phyloP scores from a whole-genome alignment of 2,329 filamentous ascomycete genomes.

The Trichoderma arundinaceum region DNA sequence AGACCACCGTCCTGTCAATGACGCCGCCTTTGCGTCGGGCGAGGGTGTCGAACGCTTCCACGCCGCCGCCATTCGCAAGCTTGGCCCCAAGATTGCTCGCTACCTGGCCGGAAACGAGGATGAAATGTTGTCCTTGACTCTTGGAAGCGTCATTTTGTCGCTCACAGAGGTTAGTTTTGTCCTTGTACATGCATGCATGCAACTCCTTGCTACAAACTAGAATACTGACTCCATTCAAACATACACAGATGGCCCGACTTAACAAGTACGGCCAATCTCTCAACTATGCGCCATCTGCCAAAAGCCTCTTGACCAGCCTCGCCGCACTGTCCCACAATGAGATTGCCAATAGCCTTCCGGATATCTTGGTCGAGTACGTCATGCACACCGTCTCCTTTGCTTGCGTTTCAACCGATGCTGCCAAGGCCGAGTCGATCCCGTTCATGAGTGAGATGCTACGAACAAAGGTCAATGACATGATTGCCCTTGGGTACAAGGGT shows the following conservation, averaged over 20 bases:
- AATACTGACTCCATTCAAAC: neutral
- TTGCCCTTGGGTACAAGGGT: constrained; percentile 44
- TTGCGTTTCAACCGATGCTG: constrained; percentile 52
- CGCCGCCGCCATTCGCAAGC: constrained; percentile 45
- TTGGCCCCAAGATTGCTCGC: constrained; percentile 44
- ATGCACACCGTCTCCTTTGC: constrained; percentile 54
- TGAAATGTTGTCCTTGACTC: constrained; percentile 48
- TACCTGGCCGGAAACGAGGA: constrained; percentile 45
- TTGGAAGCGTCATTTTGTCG: constrained; percentile 53
- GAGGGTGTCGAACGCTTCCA: constrained; percentile 47
- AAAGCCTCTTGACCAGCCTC: constrained; percentile 48
- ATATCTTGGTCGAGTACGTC: constrained; percentile 56
- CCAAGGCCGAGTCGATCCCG: constrained; percentile 39
- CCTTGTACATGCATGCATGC: too few species aligned
- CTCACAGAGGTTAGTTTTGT: constrained; percentile 51
- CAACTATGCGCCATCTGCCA: constrained; percentile 53
- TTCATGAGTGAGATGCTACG: constrained; percentile 44
- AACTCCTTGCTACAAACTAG: too few species aligned
- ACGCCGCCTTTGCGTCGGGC: constrained; percentile 38
- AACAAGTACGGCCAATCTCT: constrained; percentile 54
- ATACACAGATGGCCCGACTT: constrained; percentile 46
- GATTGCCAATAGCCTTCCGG: constrained; percentile 47
- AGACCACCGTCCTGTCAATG: constrained; percentile 46
- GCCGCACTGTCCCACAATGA: constrained; percentile 43
- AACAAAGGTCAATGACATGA: constrained; percentile 40